A percentile compares a stretch with the other conserved stretches of the same genome.
Conservation (phyloP, 495 filamentous ascomycete genomes). For the Immersiella caudata region DNA sequence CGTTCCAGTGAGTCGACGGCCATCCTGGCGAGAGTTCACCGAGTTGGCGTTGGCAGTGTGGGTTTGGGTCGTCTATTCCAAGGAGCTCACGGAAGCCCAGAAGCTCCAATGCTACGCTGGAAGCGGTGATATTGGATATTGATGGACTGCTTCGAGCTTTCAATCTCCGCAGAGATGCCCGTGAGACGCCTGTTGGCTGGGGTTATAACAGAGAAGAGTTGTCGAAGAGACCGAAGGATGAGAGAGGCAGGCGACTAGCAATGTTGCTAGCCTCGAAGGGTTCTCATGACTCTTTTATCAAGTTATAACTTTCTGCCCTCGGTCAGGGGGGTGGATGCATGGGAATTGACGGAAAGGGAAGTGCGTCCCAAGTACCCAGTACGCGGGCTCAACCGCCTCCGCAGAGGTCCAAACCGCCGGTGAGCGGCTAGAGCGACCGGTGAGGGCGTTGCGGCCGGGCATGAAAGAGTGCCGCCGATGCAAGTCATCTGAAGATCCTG, state of each 20-base stretch:
- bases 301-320: slow-evolving; percentile 7
- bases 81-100: not conserved
- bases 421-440: slow-evolving; percentile 29
- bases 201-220: not conserved
- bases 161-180: not conserved
- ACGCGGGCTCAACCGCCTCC: slow-evolving; percentile 12
- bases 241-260: not conserved
- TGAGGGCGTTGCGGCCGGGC: slow-evolving; percentile 27
- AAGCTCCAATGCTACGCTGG: no score
- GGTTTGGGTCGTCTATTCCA: not conserved
- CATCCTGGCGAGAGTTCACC: not conserved
- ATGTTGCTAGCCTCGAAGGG: not conserved
- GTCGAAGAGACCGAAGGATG: not conserved
- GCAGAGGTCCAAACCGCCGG: slow-evolving; percentile 19
- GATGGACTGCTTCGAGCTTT: not conserved
- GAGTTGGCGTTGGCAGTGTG: not conserved
- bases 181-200: not conserved
- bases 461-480: slow-evolving; percentile 14
- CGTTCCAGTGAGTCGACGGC: slow-evolving; percentile 9
- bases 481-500: slow-evolving; percentile 26
- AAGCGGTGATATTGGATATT: not conserved
- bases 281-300: not conserved
- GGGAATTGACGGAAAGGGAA: slow-evolving; percentile 4
- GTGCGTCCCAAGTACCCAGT: slow-evolving; percentile 14
- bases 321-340: slow-evolving; percentile 8